Conservation (phyloP, 2,329 filamentous ascomycete genomes). For the Coniochaeta prunicola region DNA sequence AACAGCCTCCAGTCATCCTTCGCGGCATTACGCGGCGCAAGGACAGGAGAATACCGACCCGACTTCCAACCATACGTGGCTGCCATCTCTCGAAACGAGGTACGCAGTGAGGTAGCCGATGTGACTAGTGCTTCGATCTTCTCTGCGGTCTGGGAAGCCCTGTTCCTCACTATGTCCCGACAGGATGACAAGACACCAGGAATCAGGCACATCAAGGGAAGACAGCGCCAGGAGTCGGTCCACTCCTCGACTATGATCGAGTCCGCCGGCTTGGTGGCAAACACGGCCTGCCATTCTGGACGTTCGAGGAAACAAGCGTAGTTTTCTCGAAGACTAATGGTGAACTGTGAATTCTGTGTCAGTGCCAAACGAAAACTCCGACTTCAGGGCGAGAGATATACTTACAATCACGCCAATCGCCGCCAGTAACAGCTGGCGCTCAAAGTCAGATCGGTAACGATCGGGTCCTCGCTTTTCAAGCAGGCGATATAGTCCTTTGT, state of each 20-base stretch:
- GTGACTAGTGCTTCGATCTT: neutral
- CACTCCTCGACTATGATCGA: conserved; percentile 1
- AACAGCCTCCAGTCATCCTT: neutral
- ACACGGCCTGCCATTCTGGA: neutral
- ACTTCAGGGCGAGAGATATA: too few relatives aligned
- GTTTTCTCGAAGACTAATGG: neutral
- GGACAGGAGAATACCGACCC: neutral
- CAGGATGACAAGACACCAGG: neutral
- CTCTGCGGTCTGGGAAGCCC: neutral
- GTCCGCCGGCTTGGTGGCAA: neutral
- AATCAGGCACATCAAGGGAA: conserved; percentile 2
- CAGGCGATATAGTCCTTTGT: neutral
- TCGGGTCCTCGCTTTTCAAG: neutral
- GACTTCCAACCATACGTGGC: neutral
- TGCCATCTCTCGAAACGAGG: neutral
- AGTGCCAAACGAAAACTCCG: neutral
- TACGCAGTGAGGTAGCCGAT: neutral
- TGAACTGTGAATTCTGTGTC: neutral
- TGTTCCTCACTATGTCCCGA: neutral
- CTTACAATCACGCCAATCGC: neutral
- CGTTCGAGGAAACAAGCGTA: neutral
- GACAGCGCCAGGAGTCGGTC: neutral
- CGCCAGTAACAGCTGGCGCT: neutral
- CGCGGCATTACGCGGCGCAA: neutral
- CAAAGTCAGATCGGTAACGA: neutral